Evolutionary conservation across 352 stramenopile species (phyloP).

Genomic region (Pythium coloratum): DNA sequence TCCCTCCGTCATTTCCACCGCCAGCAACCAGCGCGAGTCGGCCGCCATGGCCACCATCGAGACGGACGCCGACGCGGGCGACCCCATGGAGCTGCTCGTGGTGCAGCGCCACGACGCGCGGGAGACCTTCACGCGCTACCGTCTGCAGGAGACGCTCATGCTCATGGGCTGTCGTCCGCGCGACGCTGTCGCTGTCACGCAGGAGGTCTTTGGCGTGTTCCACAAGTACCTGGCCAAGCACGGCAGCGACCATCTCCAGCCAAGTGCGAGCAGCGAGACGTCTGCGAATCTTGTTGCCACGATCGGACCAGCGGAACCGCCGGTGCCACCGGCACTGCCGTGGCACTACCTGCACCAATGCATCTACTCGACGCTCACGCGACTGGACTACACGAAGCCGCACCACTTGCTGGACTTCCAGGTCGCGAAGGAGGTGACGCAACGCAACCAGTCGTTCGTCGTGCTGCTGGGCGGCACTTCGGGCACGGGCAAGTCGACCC

Average conservation of each 20-base stretch:
- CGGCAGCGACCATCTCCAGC: neutral
- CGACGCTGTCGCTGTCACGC: slow-evolving; percentile 71
- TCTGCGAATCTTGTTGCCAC: slow-evolving; percentile 1
- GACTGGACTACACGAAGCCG: slow-evolving; percentile 84
- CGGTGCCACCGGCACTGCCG: slow-evolving; percentile 34
- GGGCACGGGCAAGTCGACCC: slow-evolving; percentile 83
- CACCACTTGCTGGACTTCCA: slow-evolving; percentile 85
- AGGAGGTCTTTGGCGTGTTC: slow-evolving; percentile 65
- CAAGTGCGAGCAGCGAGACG: neutral
- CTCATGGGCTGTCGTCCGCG: slow-evolving; percentile 84
- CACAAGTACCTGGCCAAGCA: slow-evolving; percentile 47
- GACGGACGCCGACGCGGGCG: slow-evolving; percentile 49
- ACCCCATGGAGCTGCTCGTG: slow-evolving; percentile 81
- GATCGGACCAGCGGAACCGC: slow-evolving; percentile 2
- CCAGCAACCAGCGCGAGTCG: slow-evolving; percentile 1
- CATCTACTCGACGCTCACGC: slow-evolving; percentile 77
- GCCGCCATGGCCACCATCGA: slow-evolving; percentile 53
- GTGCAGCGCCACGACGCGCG: slow-evolving; percentile 48
- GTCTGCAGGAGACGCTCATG: slow-evolving; percentile 86
- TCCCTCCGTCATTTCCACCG: neutral
- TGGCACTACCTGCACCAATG: slow-evolving; percentile 82
- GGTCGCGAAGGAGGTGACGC: slow-evolving; percentile 84
- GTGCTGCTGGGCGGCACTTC: slow-evolving; percentile 87
- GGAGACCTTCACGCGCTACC: slow-evolving; percentile 81
- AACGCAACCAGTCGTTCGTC: slow-evolving; percentile 84